Evolutionary conservation across 805 yeast genomes (phyloP).

Genomic region (Metschnikowia corniflorae): DNA sequence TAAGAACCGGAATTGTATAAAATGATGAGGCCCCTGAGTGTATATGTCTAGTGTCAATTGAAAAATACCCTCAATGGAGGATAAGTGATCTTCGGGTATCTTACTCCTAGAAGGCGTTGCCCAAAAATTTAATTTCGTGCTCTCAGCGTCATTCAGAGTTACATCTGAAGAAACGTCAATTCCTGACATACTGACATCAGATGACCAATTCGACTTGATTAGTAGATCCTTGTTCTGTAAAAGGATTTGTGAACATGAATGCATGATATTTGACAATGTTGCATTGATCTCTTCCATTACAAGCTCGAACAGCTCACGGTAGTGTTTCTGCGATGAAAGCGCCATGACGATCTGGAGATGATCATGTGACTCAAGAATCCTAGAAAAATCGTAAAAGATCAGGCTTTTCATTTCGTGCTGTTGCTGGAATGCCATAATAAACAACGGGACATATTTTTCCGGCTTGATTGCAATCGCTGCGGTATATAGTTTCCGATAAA

Average conservation of each 20-base stretch:
- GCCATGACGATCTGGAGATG: conserved; percentile 30
- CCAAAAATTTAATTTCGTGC: conserved; percentile 1
- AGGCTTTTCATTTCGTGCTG: background rate
- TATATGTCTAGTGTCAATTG: conserved; percentile 33
- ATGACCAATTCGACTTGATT: background rate
- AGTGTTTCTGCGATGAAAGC: conserved; percentile 25
- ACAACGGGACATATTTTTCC: conserved; percentile 24
- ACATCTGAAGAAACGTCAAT: background rate
- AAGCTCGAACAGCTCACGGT: conserved; percentile 18
- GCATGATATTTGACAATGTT: conserved; percentile 18
- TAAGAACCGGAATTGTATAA: conserved; percentile 16
- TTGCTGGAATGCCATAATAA: conserved; percentile 23
- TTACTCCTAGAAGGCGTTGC: conserved; percentile 2
- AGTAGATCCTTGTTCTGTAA: background rate
- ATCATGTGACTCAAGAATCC: conserved; percentile 12
- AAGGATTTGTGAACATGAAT: conserved; percentile 4
- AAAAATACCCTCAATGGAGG: conserved; percentile 25
- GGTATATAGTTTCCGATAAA: conserved; percentile 23
- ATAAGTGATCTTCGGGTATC: conserved; percentile 1
- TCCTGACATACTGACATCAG: background rate
- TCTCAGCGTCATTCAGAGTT: background rate
- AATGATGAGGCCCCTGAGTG: conserved; percentile 30
- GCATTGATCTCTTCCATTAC: conserved; percentile 25
- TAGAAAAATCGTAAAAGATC: conserved; percentile 1
- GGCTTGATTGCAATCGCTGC: conserved; percentile 38